These are phyloP conservation scores for Fusarium sp. DNA, from an alignment of 2,329 filamentous ascomycete genomes.

Conservation along the genomic window DNA sequence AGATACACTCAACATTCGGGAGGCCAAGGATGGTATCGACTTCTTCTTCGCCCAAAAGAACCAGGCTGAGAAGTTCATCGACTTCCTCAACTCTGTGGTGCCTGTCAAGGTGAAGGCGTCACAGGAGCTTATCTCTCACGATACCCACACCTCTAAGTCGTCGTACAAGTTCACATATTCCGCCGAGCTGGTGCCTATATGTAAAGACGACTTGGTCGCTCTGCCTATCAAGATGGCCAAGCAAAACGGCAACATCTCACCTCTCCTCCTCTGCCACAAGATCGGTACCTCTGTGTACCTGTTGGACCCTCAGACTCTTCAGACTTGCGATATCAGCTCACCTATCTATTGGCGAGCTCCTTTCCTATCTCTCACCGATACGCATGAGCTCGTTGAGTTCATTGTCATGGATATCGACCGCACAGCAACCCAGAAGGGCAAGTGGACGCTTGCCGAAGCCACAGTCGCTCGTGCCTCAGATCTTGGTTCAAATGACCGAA, in stretches of 20 bases:
- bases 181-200: conserved; percentile 89
- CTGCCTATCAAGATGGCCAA: conserved; percentile 90
- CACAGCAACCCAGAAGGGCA: conserved; percentile 77
- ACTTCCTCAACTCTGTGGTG: conserved; percentile 85
- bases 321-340: conserved; percentile 85
- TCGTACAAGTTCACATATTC: conserved; percentile 97
- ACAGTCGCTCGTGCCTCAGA: conserved; percentile 90
- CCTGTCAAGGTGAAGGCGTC: conserved; percentile 81
- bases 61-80: conserved; percentile 90
- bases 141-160: conserved; percentile 88
- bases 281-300: conserved; percentile 92
- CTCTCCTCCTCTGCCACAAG: conserved; percentile 84
- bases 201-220: conserved; percentile 96
- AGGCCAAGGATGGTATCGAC: conserved; percentile 93
- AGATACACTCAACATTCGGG: conserved; percentile 98
- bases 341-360: conserved; percentile 91
- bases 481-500: conserved; percentile 84
- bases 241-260: conserved; percentile 86
- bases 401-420: conserved; percentile 94
- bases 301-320: conserved; percentile 88
- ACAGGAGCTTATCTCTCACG: conserved; percentile 90
- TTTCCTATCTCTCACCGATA: conserved; percentile 84
- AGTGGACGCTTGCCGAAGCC: conserved; percentile 85
- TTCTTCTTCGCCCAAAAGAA: conserved; percentile 94
- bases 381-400: conserved; percentile 88